Base-by-base conservation (phyloP, 306 rosid genomes). In the Mucuna pruriens region DNA sequence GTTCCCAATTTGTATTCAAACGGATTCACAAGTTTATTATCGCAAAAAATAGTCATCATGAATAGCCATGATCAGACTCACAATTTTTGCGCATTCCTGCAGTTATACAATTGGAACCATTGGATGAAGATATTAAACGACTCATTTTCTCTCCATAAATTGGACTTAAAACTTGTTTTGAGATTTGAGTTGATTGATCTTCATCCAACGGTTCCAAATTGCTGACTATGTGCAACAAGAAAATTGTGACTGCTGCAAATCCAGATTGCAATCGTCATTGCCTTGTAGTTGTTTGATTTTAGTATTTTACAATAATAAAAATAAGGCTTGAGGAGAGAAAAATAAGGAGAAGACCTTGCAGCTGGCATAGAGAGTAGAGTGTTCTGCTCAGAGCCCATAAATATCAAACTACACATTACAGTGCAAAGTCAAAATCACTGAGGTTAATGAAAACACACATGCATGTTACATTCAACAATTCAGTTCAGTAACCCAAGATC, bases 31-130 rank as follows among this genome's bases (percentile, higher is more conserved):
- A 36, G 46, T 61, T 74, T 44, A 46, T 49, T 4, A 29, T 3
- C n/a, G 42, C 52, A 76, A 71, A 55, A 51, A 40, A 3, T 12
- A 51, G 78, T 49, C 61, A 40, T 33, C 58, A 52, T 7, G 66
- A 52, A 71, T 34, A 5, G 38, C 29, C 64, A 49, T 0, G 0
- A n/a, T 15, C 5, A 15, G 17, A n/a, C 6, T 49, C 57, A 49
- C 57, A 49, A n/a, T 49, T 49, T 16, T 10, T 23, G n/a, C 9
- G 12, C 9, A 48, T 48, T 15, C 7, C 23, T 3, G 12, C 57
- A 49, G 9, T 49, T 22, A n/a, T 22, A 2, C 6, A 4, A 49
- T 49, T 49, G 3, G 22, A n/a, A 49, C 5, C 0, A 7, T 4
- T 4, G 20, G n/a, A 51, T 51, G 4, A 51, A 51, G 23, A 51